Evolutionary conservation across 371 early-diverging fungal species (phyloP), one percentile per base, ranked within the genome.

Genomic region (Lichtheimia hyalospora): DNA sequence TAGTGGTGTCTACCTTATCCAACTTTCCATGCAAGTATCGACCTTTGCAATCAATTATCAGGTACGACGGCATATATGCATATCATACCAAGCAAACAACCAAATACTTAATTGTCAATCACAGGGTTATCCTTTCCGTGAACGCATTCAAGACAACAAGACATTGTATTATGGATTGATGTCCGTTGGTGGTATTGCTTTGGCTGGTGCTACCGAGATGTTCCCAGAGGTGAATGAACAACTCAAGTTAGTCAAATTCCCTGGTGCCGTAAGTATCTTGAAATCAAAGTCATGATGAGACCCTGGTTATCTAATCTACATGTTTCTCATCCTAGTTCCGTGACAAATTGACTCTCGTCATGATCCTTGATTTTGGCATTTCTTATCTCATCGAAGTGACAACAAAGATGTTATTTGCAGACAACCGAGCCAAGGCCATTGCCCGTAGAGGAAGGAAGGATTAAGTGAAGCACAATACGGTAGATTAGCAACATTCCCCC

Each of bases 11-110:
- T 99, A 99, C 75, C 75, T 99, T 60, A 91, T 99, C 41, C 93
- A 94, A 39, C 79, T 97, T 39, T 92, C 94, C 44, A 98, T 99
- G 96, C 99, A 99, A 70, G 94, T 99, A 12, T 97, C 98, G 14
- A 99, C 99, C 0, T 99, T 99, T 84, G 96, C 96, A 15, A 94
- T 99, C 73, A 99, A 99, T 79, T 99, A 99, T 80, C 95, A 95
- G 83, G 89, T 83, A 66, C 57, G 73, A 67, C 49, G 50, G 44
- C 25, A 18, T 42, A 18, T 57, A n/a, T n/a, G n/a, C n/a, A 24
- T 34, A 27, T 40, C 34, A 8, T 10, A 8, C 12, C 21, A 23
- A 49, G 48, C 21, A 49, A 4, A 5, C 15, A 40, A 54, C 1
- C 12, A 12, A 16, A 16, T 54, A 12, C 18, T 20, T 42, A 41